Conservation (phyloP, 108 stramenopile species). For the Conticribra weissflogii region DNA sequence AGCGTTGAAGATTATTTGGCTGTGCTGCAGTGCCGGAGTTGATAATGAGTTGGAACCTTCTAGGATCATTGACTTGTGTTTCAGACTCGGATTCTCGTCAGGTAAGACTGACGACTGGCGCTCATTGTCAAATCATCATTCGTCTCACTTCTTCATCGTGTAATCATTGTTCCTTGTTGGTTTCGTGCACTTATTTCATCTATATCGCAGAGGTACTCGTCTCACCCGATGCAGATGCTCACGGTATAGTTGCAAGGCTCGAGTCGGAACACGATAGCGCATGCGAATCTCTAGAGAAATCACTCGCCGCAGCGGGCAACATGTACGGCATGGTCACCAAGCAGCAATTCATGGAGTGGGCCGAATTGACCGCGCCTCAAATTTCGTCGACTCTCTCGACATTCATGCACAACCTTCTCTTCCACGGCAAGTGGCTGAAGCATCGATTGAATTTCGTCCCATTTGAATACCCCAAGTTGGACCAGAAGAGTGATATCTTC, state of each 20-base stretch:
- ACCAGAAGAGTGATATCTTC: constrained; percentile 40
- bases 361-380: constrained; percentile 37
- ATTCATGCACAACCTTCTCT: constrained; percentile 48
- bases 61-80: constrained; percentile 45
- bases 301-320: constrained; percentile 32
- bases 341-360: constrained; percentile 40
- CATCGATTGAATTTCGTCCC: constrained; percentile 45
- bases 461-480: constrained; percentile 36
- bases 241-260: constrained; percentile 32
- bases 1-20: constrained; percentile 43
- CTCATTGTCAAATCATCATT: no score
- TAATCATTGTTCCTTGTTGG: background rate
- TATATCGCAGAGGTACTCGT: constrained; percentile 19
- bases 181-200: background rate
- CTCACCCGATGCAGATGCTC: constrained; percentile 27
- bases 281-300: constrained; percentile 31
- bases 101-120: no score
- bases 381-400: constrained; percentile 40
- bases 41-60: constrained; percentile 34
- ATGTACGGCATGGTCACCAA: constrained; percentile 24
- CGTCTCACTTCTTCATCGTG: background rate
- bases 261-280: constrained; percentile 39
- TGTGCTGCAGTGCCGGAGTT: constrained; percentile 29
- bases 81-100: constrained; percentile 41
- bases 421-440: constrained; percentile 35